phyloP scores from a whole-genome alignment of 306 rosid species.

The Quercus engelmannii region DNA sequence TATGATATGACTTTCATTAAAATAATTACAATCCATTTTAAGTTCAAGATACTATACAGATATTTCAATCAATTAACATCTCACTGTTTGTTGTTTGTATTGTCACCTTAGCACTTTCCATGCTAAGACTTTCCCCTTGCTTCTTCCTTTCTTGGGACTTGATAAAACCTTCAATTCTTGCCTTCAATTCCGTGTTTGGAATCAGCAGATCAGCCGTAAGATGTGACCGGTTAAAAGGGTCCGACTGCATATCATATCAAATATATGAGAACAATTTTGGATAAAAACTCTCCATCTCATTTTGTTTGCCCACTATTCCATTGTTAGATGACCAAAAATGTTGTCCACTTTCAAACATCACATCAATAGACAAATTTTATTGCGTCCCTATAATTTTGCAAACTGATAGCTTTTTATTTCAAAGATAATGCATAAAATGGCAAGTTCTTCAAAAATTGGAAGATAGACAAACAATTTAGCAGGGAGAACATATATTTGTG shows the following conservation, averaged over 20 bases:
- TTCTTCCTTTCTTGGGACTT: conserved; percentile 68
- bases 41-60: not conserved
- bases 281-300: too few species aligned
- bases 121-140: conserved; percentile 41
- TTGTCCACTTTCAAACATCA: too few species aligned
- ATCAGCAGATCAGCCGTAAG: conserved; percentile 86
- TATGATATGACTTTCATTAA: not conserved
- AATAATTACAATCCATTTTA: not conserved
- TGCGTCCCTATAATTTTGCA: too few species aligned
- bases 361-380: too few species aligned
- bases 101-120: conserved; percentile 58
- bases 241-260: conserved; percentile 54
- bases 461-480: too few species aligned
- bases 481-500: not conserved
- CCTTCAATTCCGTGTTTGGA: conserved; percentile 64
- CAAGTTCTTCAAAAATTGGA: too few species aligned
- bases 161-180: conserved; percentile 74
- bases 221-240: conserved; percentile 97
- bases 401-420: too few species aligned
- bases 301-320: too few species aligned
- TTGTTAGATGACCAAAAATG: too few species aligned
- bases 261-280: conserved; percentile 12
- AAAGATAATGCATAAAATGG: too few species aligned
- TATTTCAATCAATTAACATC: conserved; percentile 77
- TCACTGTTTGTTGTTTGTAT: conserved; percentile 74